Percentiles rank a stretch among this genome's conserved stretches.
These are phyloP conservation scores for Cenchrus americanus DNA, from an alignment of 176 grass and related monocot genomes.

Conservation along the genomic window DNA sequence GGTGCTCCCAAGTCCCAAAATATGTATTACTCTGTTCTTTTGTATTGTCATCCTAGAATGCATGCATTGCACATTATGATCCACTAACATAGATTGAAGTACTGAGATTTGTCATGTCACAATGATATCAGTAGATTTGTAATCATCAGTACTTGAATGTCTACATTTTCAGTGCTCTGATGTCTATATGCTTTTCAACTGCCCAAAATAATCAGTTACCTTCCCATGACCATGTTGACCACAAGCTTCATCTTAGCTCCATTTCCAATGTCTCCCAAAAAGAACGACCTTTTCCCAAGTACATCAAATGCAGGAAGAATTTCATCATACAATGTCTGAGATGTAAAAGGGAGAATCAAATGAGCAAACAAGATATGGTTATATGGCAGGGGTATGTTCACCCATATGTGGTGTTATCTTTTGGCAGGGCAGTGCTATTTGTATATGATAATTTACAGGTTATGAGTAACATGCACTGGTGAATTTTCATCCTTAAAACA, in stretches of 20 bases:
- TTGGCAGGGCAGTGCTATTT: conserved; percentile 5
- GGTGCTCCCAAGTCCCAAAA: background rate
- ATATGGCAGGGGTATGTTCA: background rate
- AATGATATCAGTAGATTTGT: background rate
- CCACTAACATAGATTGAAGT: background rate
- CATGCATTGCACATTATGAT: background rate
- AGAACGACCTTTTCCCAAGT: conserved; percentile 94
- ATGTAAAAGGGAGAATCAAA: conserved; percentile 13
- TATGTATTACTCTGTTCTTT: background rate
- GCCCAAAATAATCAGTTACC: conserved; percentile 51
- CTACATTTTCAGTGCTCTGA: background rate
- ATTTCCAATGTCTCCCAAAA: conserved; percentile 86
- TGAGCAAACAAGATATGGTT: conserved; percentile 20
- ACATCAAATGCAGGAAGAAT: conserved; percentile 82
- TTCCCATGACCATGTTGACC: conserved; percentile 99
- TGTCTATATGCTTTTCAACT: background rate
- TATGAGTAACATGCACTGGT: conserved; percentile 9
- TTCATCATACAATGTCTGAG: conserved; percentile 82
- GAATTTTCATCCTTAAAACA: background rate
- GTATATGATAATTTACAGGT: background rate
- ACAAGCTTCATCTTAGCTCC: conserved; percentile 98
- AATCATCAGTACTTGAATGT: background rate
- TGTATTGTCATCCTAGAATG: background rate
- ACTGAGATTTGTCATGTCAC: background rate
- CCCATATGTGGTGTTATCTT: background rate